Evolutionary conservation across 331 rosid genomes (phyloP), one percentile per base, ranked within the genome.

Genomic region (Phaseolus coccineus): DNA sequence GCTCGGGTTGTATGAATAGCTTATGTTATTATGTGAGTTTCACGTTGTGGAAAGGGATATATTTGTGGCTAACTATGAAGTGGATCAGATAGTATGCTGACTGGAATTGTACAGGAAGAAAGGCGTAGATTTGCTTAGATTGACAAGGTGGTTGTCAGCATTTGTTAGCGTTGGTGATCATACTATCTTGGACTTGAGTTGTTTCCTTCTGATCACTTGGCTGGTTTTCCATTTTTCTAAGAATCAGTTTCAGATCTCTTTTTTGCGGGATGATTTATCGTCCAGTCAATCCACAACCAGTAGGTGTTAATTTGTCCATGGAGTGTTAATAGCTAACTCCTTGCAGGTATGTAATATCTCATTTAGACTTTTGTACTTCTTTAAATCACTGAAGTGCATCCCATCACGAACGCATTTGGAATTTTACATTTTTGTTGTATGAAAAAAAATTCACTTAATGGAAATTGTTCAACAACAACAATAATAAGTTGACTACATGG

Each of bases 1-100:
- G 96, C 93, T 80, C 96, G 91, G 72, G 99, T 96, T 82, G 96
- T 91, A 63, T 96, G 91, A 90, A 74, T 82, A 71, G 51, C 72
- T 82, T 27, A 44, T 64, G 37, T 74, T 76, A 0, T 53, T 9
- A 6, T 55, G 63, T 33, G 74, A 35, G 53, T 52, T 81, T 73
- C 59, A 52, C 65, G 4, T 66, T 22, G 19, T 10, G 9, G 14
- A 33, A 74, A 78, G 4, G 61, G 48, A 58, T 67, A 65, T 39
- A 37, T 37, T 35, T 63, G 14, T 57, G 58, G 40, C 59, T 65
- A 77, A 71, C 79, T 44, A 22, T 47, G 22, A 76, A 68, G 13
- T 65, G 74, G 68, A 73, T 69, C 72, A 11, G 72, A 35, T 58
- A 69, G 63, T 28, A 19, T 78, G 61, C 77, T 79, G 56, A 74